These are phyloP conservation scores for Novymonas esmeraldas DNA, from an alignment of 208 protist species.

Conservation along the genomic window DNA sequence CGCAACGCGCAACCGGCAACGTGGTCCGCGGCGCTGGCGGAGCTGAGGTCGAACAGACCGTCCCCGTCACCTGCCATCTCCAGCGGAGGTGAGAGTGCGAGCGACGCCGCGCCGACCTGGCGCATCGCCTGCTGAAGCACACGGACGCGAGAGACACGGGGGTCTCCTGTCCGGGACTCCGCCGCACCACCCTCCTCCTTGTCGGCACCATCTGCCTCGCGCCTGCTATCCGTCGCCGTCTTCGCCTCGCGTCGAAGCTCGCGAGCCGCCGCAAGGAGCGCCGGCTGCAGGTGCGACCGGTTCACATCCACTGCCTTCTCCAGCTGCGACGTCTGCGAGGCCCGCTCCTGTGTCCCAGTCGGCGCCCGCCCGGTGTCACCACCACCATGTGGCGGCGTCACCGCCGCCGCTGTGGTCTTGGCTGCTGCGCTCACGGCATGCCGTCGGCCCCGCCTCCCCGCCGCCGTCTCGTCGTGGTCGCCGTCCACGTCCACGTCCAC, in stretches of 20 bases:
- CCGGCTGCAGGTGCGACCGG: conserved; percentile 1
- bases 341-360: neutral
- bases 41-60: neutral
- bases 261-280: neutral
- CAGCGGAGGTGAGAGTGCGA: conserved; percentile 8
- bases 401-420: neutral
- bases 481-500: conserved; percentile 22
- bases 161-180: too few species aligned
- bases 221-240: neutral
- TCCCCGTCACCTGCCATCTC: neutral
- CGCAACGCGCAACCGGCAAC: neutral
- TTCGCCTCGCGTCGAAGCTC: neutral
- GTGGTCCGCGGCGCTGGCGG: neutral
- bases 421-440: too few species aligned
- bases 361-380: neutral
- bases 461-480: conserved; percentile 2
- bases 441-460: neutral
- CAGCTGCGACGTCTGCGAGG: conserved; percentile 1
- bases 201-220: neutral
- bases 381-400: too few species aligned
- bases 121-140: neutral
- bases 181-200: too few species aligned
- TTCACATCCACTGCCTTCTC: conserved; percentile 9
- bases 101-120: neutral
- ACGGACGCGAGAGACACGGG: too few species aligned